Conservation (phyloP, 2,329 filamentous ascomycete species). For the Amylocarpus encephaloides region DNA sequence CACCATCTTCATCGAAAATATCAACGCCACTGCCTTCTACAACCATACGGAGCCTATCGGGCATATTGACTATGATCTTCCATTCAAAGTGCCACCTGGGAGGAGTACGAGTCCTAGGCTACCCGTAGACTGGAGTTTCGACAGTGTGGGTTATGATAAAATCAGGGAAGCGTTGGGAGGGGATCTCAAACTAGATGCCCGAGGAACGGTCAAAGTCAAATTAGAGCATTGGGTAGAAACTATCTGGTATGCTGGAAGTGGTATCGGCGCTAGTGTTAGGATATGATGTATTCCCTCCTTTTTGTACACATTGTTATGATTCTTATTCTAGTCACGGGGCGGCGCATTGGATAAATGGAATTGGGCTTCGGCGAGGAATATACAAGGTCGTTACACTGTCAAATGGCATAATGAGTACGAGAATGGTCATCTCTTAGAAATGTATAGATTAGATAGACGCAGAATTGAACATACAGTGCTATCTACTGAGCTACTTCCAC, state of each 20-base stretch:
- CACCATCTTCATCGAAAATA: constrained; percentile 67
- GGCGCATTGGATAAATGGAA: constrained; percentile 3
- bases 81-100: constrained; percentile 74
- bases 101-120: constrained; percentile 65
- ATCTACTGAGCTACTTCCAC: constrained; percentile 30
- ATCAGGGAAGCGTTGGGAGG: constrained; percentile 76
- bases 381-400: not conserved
- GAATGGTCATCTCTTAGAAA: constrained; percentile 2
- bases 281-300: constrained; percentile 32
- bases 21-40: constrained; percentile 83
- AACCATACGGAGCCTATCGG: constrained; percentile 74
- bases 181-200: constrained; percentile 68
- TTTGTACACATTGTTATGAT: not conserved
- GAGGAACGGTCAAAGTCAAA: constrained; percentile 66
- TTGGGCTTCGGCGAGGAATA: not conserved
- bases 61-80: constrained; percentile 64
- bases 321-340: constrained; percentile 7
- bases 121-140: constrained; percentile 74
- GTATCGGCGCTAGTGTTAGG: constrained; percentile 61
- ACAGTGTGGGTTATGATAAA: constrained; percentile 75
- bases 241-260: constrained; percentile 63
- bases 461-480: not conserved
- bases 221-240: constrained; percentile 69
- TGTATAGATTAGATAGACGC: constrained; percentile 19
- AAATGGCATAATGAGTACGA: not conserved